phyloP scores from a whole-genome alignment of 2,329 filamentous ascomycete species.

The Ophiostoma quercus region DNA sequence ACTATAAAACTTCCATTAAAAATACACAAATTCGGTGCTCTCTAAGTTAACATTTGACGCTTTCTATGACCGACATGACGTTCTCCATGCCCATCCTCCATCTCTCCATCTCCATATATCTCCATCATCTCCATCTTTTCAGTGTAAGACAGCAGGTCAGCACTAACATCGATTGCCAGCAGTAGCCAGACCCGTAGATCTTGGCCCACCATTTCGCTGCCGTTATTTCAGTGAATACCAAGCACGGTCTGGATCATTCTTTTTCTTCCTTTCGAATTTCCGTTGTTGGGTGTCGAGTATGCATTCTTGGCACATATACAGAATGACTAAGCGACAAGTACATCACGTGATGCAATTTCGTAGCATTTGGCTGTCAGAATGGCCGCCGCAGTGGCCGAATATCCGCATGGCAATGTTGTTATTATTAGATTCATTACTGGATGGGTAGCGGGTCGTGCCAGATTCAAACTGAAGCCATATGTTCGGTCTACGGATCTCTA shows the following conservation, averaged over 20 bases:
- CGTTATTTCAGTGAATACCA: not conserved
- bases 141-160: not conserved
- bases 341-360: not conserved
- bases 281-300: conserved; percentile 1
- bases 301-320: not conserved
- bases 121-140: not conserved
- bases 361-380: not conserved
- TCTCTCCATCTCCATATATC: not conserved
- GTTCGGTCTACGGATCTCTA: too few relatives aligned
- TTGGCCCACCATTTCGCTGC: not conserved
- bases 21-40: not conserved
- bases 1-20: not conserved
- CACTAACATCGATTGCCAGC: not conserved
- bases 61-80: not conserved
- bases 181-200: not conserved
- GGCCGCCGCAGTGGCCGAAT: not conserved
- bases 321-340: not conserved
- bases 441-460: not conserved
- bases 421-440: not conserved
- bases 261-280: not conserved
- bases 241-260: not conserved
- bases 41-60: too few relatives aligned
- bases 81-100: not conserved
- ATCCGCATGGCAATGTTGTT: not conserved
- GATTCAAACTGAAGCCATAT: not conserved